Percentiles rank a stretch among this genome's conserved stretches.
These are phyloP conservation scores for Tylopilus sp. DNA, from an alignment of 1,284 basidiomycete species.

Conservation along the genomic window DNA sequence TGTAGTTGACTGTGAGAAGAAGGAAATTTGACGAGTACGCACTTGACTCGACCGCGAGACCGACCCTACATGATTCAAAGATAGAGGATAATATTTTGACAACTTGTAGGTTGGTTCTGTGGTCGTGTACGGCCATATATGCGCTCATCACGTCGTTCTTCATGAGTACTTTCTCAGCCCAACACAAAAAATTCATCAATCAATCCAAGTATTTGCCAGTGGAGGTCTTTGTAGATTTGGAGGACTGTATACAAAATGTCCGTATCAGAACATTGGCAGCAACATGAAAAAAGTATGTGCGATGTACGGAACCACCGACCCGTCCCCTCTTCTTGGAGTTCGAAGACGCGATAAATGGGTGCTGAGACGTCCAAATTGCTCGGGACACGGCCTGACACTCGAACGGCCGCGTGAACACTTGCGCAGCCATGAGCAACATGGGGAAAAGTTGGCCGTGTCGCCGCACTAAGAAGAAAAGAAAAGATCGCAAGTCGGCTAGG, in stretches of 20 bases:
- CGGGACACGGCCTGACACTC: conserved; percentile 89
- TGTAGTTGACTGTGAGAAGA: background rate
- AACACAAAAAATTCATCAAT: too few species aligned
- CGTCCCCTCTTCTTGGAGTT: conserved; percentile 60
- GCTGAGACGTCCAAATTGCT: conserved; percentile 80
- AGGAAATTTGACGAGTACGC: background rate
- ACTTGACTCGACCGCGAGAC: background rate
- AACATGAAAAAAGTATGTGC: background rate
- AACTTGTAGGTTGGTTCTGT: too few species aligned
- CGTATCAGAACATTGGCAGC: background rate
- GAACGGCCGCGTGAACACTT: conserved; percentile 70
- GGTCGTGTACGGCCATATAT: too few species aligned
- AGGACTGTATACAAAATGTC: background rate
- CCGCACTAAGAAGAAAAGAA: conserved; percentile 69
- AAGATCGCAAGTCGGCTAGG: background rate
- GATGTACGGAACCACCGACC: conserved; percentile 85
- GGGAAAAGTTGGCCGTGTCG: conserved; percentile 81
- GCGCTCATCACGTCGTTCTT: too few species aligned
- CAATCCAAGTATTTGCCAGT: too few species aligned
- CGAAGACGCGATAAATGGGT: conserved; percentile 70
- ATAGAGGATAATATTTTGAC: too few species aligned
- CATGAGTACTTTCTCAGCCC: too few species aligned
- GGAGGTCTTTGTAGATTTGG: too few species aligned
- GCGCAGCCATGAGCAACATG: conserved; percentile 86
- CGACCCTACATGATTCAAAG: background rate